phyloP scores from a whole-genome alignment of 805 yeast species.

The Ogataea methanolica region DNA sequence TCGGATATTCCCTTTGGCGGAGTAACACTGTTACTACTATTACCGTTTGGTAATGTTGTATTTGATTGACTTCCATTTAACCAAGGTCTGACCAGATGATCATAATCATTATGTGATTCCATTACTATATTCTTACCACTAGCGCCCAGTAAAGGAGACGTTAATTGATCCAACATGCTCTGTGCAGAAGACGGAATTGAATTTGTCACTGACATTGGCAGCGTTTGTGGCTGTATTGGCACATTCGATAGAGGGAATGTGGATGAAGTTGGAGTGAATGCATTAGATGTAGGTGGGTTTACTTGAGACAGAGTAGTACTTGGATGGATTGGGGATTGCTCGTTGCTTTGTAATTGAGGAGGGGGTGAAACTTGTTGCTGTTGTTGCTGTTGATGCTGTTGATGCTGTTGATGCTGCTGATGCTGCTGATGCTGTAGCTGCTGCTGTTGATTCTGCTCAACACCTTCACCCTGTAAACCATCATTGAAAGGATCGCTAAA shows the following conservation, averaged over 20 bases:
- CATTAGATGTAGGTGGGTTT: conserved; percentile 1
- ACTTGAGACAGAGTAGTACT: conserved; percentile 3
- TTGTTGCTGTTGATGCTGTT: conserved; percentile 6
- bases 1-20: conserved; percentile 19
- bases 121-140: conserved; percentile 40
- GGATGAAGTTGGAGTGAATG: conserved; percentile 3
- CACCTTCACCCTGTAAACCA: conserved; percentile 1
- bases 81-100: conserved; percentile 40
- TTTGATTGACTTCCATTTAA: conserved; percentile 9
- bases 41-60: neutral
- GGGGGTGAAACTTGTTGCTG: conserved; percentile 4
- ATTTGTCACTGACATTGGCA: conserved; percentile 16
- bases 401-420: too few species aligned
- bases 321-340: conserved; percentile 3
- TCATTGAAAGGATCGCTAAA: conserved; percentile 57
- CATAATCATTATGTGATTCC: conserved; percentile 40
- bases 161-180: conserved; percentile 17
- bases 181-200: conserved; percentile 32
- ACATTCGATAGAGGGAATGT: conserved; percentile 5
- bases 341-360: conserved; percentile 6
- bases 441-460: conserved; percentile 8
- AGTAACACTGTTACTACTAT: conserved; percentile 4
- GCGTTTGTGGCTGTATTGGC: conserved; percentile 6
- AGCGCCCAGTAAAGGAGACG: conserved; percentile 21
- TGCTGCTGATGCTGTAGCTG: conserved; percentile 7